Base-by-base conservation (phyloP, 2,329 filamentous ascomycete species). In the Fusarium citri region DNA sequence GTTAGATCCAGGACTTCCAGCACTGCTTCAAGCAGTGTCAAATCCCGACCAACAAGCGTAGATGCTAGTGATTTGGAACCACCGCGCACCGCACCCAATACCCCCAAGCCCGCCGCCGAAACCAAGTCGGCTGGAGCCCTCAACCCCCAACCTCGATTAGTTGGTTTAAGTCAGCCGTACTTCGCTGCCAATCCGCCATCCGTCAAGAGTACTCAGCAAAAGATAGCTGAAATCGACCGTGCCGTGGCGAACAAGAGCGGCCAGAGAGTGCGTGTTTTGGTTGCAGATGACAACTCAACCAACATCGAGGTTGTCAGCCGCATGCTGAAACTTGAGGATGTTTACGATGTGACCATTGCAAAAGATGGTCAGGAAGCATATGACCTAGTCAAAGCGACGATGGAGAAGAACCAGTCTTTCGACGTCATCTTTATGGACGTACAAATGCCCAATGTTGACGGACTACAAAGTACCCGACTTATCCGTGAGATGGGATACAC, bases 341-440 rank as follows among this genome's bases (percentile, higher is more conserved):
- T 94, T n/a, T 92, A 92, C 78, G 93, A 97, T 76, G 93, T 97
- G 18, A 95, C 92, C 1, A 91, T 97, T 53, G 94, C 94, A 55
- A 93, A 93, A 76, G 91, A 94, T 74, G 92, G 92, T 0, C 92
- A 97, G 78, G 93, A 97, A 80, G 94, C 94, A 1, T 93, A 94
- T 63, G 94, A 97, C 66, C 84, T 92, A 28, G 94, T 97, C 70
- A 94, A 94, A 77, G 89, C 89, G 18, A 92, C 90, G 68, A 96
- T 97, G 92, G 88, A 90, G 51, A 87, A 86, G 28, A 87, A 90
- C 55, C 85, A 87, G 57, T 87, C 87, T 4, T 97, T 95, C 77
- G 93, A 97, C 72, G 85, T 98, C 26, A 95, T 98, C 68, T 96
- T 97, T 76, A 98, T 97, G 94, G 94, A 98, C 74, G 91, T 97